Percentiles rank a stretch among this genome's conserved stretches.
phyloP scores from a whole-genome alignment of 2,329 filamentous ascomycete genomes.

The Celoporthe dispersa region DNA sequence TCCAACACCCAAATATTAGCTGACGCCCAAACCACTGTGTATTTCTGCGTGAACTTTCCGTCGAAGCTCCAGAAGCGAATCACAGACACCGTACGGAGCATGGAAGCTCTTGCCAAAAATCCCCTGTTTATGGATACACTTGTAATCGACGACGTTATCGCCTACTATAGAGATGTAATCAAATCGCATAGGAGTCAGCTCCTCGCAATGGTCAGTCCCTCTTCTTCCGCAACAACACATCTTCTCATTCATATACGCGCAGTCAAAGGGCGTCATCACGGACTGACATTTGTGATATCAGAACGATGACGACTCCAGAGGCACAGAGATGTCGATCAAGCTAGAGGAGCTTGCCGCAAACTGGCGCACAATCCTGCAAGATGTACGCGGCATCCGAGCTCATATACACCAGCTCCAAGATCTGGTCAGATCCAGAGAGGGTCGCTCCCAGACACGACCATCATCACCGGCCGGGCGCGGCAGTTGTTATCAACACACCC shows the following conservation, averaged over 20 bases:
- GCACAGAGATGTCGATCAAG: constrained; percentile 25
- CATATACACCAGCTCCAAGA: constrained; percentile 27
- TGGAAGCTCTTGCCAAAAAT: constrained; percentile 26
- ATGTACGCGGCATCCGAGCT: constrained; percentile 18
- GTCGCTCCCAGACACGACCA: neutral
- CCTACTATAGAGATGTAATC: constrained; percentile 27
- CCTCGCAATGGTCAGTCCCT: constrained; percentile 22
- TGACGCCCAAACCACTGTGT: constrained; percentile 22
- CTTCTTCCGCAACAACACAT: neutral
- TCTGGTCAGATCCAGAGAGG: constrained; percentile 12
- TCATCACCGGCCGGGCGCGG: neutral
- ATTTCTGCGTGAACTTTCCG: constrained; percentile 26
- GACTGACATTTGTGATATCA: neutral
- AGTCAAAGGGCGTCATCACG: neutral
- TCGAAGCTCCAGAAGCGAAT: constrained; percentile 23
- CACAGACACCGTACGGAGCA: constrained; percentile 20
- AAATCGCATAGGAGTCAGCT: constrained; percentile 26
- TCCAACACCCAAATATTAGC: constrained; percentile 25
- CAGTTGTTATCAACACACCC: constrained; percentile 21
- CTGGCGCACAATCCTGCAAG: constrained; percentile 26
- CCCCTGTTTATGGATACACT: constrained; percentile 29
- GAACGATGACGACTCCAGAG: constrained; percentile 24
- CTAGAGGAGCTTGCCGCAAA: constrained; percentile 24
- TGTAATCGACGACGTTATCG: constrained; percentile 29
- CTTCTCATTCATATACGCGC: neutral